phyloP scores from a whole-genome alignment of 1,139 yeast species.

The Candida tunisiensis region DNA sequence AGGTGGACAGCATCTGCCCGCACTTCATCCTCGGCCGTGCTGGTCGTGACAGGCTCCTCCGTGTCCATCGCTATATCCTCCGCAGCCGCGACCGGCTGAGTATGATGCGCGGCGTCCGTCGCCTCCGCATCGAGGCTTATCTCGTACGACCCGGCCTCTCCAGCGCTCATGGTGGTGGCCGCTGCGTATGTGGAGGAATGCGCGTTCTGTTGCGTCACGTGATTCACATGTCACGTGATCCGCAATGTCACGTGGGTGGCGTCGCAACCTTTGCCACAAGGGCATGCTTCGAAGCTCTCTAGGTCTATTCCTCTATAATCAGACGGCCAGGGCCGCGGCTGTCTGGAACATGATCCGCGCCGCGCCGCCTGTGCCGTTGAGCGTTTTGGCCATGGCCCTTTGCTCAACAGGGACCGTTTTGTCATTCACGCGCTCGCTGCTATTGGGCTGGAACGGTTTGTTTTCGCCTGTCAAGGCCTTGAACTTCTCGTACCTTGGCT shows the following conservation, averaged over 20 bases:
- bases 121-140: background rate
- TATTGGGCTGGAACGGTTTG: slow-evolving; percentile 34
- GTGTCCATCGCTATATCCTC: background rate
- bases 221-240: no score
- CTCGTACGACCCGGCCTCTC: background rate
- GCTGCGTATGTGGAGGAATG: background rate
- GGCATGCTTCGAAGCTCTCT: no score
- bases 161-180: background rate
- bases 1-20: slow-evolving; percentile 32
- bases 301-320: background rate
- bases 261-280: no score
- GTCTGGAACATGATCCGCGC: slow-evolving; percentile 51
- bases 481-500: slow-evolving; percentile 34
- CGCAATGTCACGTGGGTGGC: no score
- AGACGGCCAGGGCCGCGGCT: background rate
- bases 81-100: no score
- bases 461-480: slow-evolving; percentile 37
- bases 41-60: background rate
- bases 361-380: slow-evolving; percentile 52
- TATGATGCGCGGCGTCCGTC: background rate
- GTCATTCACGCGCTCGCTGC: slow-evolving; percentile 28
- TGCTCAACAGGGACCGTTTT: slow-evolving; percentile 21
- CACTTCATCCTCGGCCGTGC: slow-evolving; percentile 1
- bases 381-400: slow-evolving; percentile 32
- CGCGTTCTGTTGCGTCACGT: no score